phyloP scores from a whole-genome alignment of 805 yeast species.

The Osmozyma mogii region DNA sequence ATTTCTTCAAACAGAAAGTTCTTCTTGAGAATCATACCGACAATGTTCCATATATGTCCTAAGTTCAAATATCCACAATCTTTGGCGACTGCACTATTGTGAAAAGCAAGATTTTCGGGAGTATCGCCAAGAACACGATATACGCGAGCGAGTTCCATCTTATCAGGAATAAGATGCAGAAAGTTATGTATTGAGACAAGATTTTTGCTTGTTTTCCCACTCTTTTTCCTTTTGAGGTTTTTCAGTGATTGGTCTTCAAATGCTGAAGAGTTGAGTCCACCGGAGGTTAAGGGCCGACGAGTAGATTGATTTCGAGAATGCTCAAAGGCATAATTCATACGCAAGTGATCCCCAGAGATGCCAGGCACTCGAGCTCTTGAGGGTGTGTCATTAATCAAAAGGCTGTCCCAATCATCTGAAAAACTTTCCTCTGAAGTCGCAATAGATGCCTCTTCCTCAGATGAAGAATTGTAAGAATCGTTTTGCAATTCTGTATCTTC shows the following conservation, averaged over 20 bases:
- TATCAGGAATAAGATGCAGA: conserved; percentile 64
- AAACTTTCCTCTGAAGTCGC: conserved; percentile 49
- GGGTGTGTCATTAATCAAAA: conserved; percentile 48
- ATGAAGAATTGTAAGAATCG: conserved; percentile 6
- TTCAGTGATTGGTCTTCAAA: conserved; percentile 27
- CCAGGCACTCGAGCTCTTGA: conserved; percentile 48
- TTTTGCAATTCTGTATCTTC: neutral
- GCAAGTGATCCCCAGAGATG: conserved; percentile 27
- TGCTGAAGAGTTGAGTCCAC: conserved; percentile 20
- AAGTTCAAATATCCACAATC: conserved; percentile 53
- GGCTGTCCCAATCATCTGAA: conserved; percentile 62
- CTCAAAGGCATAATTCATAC: neutral
- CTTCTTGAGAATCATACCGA: conserved; percentile 40
- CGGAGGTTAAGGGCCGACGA: neutral
- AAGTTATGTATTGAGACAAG: conserved; percentile 61
- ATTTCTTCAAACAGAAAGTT: conserved; percentile 15
- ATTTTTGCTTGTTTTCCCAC: conserved; percentile 32
- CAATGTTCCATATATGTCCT: conserved; percentile 67
- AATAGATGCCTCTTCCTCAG: conserved; percentile 5
- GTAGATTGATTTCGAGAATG: neutral
- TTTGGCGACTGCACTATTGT: conserved; percentile 66
- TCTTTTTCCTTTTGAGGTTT: conserved; percentile 13
- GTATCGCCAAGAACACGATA: conserved; percentile 57
- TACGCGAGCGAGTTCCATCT: conserved; percentile 59
- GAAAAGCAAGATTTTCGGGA: conserved; percentile 56